Conservation (phyloP, 1,284 basidiomycete species). For the Anthracocystis setariae region DNA sequence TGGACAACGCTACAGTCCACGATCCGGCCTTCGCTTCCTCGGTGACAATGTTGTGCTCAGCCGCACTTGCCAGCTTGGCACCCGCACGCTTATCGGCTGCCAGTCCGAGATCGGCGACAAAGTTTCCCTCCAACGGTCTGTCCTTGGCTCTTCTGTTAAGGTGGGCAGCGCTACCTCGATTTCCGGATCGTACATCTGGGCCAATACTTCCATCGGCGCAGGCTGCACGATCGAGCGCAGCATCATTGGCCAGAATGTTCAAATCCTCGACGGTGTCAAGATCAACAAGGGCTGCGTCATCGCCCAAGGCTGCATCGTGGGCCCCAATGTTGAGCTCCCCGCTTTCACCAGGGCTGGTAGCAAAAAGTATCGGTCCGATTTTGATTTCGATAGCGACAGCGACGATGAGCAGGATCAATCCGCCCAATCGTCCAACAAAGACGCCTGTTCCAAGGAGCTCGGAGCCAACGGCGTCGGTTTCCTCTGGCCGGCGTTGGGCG, state of each 20-base stretch:
- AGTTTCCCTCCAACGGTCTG: constrained; percentile 76
- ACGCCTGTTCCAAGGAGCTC: constrained; percentile 30
- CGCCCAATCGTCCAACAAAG: constrained; percentile 34
- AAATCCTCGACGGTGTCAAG: constrained; percentile 75
- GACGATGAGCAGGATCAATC: constrained; percentile 50
- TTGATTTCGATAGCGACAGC: constrained; percentile 48
- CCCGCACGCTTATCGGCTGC: constrained; percentile 48
- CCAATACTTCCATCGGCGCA: constrained; percentile 71
- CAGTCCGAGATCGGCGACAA: constrained; percentile 70
- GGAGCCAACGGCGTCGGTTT: constrained; percentile 49
- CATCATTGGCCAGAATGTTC: constrained; percentile 77
- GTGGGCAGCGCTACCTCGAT: constrained; percentile 71
- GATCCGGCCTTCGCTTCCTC: constrained; percentile 46
- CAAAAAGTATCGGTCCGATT: constrained; percentile 47
- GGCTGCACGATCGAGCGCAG: constrained; percentile 76
- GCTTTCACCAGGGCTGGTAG: constrained; percentile 79
- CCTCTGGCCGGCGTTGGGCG: constrained; percentile 58
- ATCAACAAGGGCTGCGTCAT: constrained; percentile 71
- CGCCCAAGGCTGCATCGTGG: constrained; percentile 64
- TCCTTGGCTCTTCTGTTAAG: constrained; percentile 79
- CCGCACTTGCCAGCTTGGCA: constrained; percentile 47
- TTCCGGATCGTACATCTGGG: constrained; percentile 57
- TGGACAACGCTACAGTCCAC: constrained; percentile 66
- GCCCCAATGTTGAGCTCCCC: constrained; percentile 72
- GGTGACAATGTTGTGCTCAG: constrained; percentile 51